These are phyloP conservation scores for Lagenidium sp. DNA, from an alignment of 352 stramenopile genomes.

Conservation along the genomic window DNA sequence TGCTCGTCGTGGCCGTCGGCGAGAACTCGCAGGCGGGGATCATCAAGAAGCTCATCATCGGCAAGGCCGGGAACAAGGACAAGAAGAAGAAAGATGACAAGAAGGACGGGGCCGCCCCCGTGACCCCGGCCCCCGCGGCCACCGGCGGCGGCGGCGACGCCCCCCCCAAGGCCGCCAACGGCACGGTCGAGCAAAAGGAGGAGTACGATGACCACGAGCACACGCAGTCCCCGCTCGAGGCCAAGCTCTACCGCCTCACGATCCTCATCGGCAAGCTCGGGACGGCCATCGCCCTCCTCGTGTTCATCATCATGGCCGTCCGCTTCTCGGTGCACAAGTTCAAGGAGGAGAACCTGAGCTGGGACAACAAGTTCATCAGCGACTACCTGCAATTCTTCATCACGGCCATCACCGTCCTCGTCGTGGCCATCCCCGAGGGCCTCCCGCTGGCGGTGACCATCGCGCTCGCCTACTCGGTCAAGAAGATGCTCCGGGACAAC, in stretches of 20 bases:
- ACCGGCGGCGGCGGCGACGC: slow-evolving; percentile 29
- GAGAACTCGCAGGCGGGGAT: slow-evolving; percentile 90
- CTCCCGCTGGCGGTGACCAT: slow-evolving; percentile 96
- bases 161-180: slow-evolving; percentile 33
- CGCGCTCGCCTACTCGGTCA: slow-evolving; percentile 92
- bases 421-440: slow-evolving; percentile 97
- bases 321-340: slow-evolving; percentile 64
- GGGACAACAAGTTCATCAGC: slow-evolving; percentile 47
- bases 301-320: slow-evolving; percentile 74
- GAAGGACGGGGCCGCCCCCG: not conserved
- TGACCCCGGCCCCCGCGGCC: slow-evolving; percentile 19
- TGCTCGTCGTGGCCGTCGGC: slow-evolving; percentile 92
- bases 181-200: slow-evolving; percentile 63
- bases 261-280: slow-evolving; percentile 81
- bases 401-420: slow-evolving; percentile 85
- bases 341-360: slow-evolving; percentile 22
- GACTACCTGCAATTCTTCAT: slow-evolving; percentile 84
- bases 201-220: slow-evolving; percentile 47
- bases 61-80: slow-evolving; percentile 50
- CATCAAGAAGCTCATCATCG: slow-evolving; percentile 85
- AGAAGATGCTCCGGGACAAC: slow-evolving; percentile 90
- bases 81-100: slow-evolving; percentile 37
- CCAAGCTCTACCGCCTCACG: slow-evolving; percentile 79
- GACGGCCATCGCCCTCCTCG: slow-evolving; percentile 54
- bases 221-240: slow-evolving; percentile 65